Conservation (phyloP, 1,139 yeast species). For the Geotrichum histeridarum region DNA sequence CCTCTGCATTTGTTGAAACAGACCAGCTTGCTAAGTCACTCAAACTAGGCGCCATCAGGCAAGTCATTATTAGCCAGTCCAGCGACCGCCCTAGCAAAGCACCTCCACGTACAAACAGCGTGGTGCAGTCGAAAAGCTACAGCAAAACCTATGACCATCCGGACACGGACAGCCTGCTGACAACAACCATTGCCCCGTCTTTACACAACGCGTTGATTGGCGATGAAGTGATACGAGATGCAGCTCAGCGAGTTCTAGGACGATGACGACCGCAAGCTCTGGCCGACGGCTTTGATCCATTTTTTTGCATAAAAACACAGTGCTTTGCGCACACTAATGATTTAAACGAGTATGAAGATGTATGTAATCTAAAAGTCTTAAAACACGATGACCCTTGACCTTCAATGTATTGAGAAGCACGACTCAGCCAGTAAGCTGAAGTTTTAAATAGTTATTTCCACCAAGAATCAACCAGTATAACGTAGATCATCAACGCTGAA, state of each 20-base stretch:
- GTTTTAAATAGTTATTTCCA: no score
- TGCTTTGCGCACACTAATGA: no score
- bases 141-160: not conserved
- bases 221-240: conserved; percentile 10
- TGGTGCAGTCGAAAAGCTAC: conserved; percentile 11
- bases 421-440: no score
- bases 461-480: no score
- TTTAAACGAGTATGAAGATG: no score
- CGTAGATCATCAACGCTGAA: no score
- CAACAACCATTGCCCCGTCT: conserved; percentile 13
- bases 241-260: conserved; percentile 5
- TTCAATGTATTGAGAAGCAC: no score
- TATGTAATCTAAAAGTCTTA: not conserved
- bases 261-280: not conserved
- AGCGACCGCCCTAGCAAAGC: not conserved
- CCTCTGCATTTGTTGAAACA: conserved; percentile 27
- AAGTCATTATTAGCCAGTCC: conserved; percentile 23
- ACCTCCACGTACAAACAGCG: conserved; percentile 1
- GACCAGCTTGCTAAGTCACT: conserved; percentile 30
- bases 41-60: conserved; percentile 31
- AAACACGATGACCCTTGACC: no score
- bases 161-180: conserved; percentile 4
- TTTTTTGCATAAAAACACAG: no score
- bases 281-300: no score
- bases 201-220: conserved; percentile 11